Conservation (phyloP, 2,329 filamentous ascomycete species). For the Fusarium heterosporum region DNA sequence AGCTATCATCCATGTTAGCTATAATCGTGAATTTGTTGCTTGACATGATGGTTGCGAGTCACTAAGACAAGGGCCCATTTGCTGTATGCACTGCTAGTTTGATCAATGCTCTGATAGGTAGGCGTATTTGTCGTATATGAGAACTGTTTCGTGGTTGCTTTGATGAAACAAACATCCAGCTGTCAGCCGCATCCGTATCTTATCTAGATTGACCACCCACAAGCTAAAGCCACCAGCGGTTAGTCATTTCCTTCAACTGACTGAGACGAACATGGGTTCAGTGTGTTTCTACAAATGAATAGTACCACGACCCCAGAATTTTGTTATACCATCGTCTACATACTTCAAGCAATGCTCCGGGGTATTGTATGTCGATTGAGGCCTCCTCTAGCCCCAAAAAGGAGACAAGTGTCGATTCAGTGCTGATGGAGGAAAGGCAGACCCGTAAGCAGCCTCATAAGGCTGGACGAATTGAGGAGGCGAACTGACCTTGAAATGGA, state of each 20-base stretch:
- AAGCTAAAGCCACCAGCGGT: neutral
- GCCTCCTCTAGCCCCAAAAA: slow-evolving; percentile 1
- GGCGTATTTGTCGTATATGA: neutral
- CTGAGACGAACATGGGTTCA: neutral
- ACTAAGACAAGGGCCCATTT: neutral
- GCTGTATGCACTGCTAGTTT: neutral
- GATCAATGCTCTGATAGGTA: neutral
- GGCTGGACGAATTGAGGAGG: slow-evolving; percentile 29
- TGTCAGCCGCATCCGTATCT: neutral
- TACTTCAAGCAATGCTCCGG: neutral
- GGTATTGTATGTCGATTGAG: neutral
- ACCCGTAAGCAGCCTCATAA: slow-evolving; percentile 13
- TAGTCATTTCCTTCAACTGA: neutral
- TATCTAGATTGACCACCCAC: slow-evolving; percentile 6
- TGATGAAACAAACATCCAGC: neutral
- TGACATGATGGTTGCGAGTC: neutral
- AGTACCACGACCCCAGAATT: neutral
- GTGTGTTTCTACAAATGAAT: neutral
- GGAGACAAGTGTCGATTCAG: neutral
- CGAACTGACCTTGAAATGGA: slow-evolving; percentile 15
- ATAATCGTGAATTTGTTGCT: neutral
- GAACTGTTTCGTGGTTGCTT: neutral
- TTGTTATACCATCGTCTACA: neutral
- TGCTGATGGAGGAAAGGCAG: neutral
- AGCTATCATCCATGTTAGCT: neutral